A percentile compares a stretch with the other conserved stretches of the same genome.
Conservation (phyloP, 2,329 filamentous ascomycete species). For the Zymoseptoria brevis region DNA sequence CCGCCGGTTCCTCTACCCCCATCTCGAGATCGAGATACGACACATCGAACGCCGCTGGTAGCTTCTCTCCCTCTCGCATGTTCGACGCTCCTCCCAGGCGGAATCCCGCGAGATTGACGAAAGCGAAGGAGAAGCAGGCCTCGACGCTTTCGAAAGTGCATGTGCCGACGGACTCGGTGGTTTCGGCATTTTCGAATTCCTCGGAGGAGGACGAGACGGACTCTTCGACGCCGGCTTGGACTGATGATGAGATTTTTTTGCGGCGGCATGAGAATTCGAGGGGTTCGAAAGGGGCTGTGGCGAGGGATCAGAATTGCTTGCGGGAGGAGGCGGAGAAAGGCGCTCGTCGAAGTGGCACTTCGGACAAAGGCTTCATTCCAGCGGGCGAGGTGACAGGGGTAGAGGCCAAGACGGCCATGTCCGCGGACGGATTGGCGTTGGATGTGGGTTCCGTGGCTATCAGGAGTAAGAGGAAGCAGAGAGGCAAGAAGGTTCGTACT, state of each 20-base stretch:
- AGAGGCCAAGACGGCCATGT: neutral
- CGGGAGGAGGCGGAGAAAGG: no score
- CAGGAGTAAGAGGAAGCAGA: neutral
- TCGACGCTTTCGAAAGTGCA: neutral
- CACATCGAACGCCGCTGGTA: neutral
- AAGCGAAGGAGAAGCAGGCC: neutral
- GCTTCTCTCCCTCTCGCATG: neutral
- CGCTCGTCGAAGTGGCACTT: no score
- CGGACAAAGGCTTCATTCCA: no score
- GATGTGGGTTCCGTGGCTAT: neutral
- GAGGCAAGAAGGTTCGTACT: neutral
- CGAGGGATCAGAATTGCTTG: neutral
- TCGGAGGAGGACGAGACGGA: neutral
- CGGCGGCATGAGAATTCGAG: neutral
- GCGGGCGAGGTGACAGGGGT: no score
- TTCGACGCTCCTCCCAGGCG: neutral
- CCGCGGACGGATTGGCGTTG: neutral
- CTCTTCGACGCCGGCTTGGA: neutral
- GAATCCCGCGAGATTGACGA: neutral
- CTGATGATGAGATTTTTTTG: neutral
- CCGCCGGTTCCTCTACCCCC: neutral
- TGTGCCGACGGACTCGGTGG: neutral
- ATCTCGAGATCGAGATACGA: neutral
- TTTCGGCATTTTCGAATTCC: neutral
- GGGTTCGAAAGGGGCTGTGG: neutral